Conservation (phyloP, 495 filamentous ascomycete species). For the Alectoria sarmentosa region DNA sequence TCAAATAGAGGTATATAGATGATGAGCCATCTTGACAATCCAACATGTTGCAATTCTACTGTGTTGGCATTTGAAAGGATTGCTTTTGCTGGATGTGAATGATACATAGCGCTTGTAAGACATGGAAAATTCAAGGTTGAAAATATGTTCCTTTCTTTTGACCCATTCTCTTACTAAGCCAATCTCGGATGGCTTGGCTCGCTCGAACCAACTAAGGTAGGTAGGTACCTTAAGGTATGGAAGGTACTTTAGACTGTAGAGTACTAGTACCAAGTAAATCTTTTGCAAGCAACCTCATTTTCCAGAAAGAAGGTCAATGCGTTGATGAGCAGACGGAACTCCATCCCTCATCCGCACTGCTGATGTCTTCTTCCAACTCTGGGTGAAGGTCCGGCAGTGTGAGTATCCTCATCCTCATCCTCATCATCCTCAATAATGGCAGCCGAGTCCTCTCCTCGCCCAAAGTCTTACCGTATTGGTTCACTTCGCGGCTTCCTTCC, state of each 20-base stretch:
- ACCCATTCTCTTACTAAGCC: neutral
- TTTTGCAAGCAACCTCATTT: neutral
- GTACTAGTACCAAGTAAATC: too few relatives aligned
- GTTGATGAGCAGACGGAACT: neutral
- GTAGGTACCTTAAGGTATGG: too few relatives aligned
- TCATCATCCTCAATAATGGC: slow-evolving; percentile 12
- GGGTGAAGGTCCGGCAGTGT: neutral
- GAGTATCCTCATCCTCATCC: too few relatives aligned
- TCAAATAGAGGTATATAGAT: neutral
- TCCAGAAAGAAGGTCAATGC: neutral
- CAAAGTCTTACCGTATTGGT: slow-evolving; percentile 19
- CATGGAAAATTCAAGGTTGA: too few relatives aligned
- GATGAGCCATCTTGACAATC: neutral
- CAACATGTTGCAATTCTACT: neutral
- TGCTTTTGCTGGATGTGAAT: neutral
- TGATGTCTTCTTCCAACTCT: neutral
- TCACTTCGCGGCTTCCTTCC: slow-evolving; percentile 27
- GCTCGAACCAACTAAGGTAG: neutral
- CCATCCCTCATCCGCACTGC: neutral
- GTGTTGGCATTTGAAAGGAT: neutral
- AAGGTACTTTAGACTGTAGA: too few relatives aligned
- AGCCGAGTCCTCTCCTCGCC: slow-evolving; percentile 11
- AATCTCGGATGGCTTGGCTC: neutral
- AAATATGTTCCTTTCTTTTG: too few relatives aligned
- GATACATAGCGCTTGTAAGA: too few relatives aligned